Evolutionary conservation across 176 grass and related monocot genomes (phyloP), one percentile per base, ranked within the genome.

Genomic region (Juncus inflexus): DNA sequence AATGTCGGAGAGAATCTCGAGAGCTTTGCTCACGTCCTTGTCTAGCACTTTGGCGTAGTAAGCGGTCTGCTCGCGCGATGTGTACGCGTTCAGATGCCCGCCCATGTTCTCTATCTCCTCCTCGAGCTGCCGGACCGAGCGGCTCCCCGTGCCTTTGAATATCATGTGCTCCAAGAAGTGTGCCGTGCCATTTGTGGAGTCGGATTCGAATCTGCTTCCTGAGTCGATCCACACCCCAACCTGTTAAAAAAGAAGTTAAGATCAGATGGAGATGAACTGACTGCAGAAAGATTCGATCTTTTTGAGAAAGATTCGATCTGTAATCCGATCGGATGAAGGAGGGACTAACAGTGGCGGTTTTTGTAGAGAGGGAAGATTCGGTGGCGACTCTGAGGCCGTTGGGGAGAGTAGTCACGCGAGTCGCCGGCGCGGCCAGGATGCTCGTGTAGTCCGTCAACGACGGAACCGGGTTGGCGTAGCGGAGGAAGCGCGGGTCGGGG

Each of bases 101-200:
- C 94, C 94, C 65, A 99, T 99, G 73, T 99, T 67, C 83, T 92
- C 94, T 72, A 99, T 92, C 83, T 99, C 94, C 83, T 84, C 76
- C 80, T 99, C 94, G 40, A 99, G 80, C 42, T 90, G 88, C 5
- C 64, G 76, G 0, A 84, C 83, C 12, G 79, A 79, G 41, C 88
- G 88, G 3, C 59, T 67, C 6, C 70, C 83, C 1, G 94, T 99
- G 35, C 94, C 94, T 71, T 92, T 99, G 78, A 99, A 99, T 43
- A 99, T 83, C 94, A 99, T 99, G 78, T 99, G 94, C 85, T 99
- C 94, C 5, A 99, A 51, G 76, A 99, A 99, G 65, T 99, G 94
- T n/a, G 94, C 94, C n/a, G 90, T 87, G 65, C 94, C 94, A n/a
- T 80, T 83, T 1, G 83, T 76, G 35, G 83, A 61, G 37, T 99